Evolutionary conservation across 176 grass and related monocot genomes (phyloP), one percentile per base, ranked within the genome.

Genomic region (Hordeum vulgare): DNA sequence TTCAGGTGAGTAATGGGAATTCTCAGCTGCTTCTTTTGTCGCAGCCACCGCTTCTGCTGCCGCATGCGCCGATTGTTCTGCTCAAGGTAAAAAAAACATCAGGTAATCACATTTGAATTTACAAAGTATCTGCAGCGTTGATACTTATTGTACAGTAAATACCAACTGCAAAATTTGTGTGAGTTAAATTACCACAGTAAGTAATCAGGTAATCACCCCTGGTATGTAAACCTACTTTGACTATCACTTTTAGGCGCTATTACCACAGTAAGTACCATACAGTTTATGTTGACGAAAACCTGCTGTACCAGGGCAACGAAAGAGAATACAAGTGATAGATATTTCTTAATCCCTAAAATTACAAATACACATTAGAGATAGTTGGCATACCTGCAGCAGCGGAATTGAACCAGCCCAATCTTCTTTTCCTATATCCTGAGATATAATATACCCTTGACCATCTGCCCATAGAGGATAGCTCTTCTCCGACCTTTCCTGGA

Each of bases 371-470:
- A 36, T 34, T 31, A 68, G 14, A 12, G 3, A 61, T 37, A n/a
- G 37, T 68, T 80, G 34, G 2, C 36, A 78, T 92, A 97, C 95
- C 95, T 97, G 94, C 61, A 97, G 69, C 35, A 36, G 35, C 6
- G 94, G 63, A 91, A 64, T 21, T 63, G 35, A 36, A 36, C 35
- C 61, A 71, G 88, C 88, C 83, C 86, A 89, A 29, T 94, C 82
- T 53, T 89, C 78, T 72, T 88, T 86, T 23, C 88, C 92, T 81
- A 93, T 94, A 81, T 94, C 93, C 64, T 60, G 67, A 44, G 90
- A 94, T 20, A 98, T 84, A 51, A 94, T 89, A 76, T 94, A 94
- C 56, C 90, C 95, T n/a, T 86, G 95, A 71, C 95, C 95, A 91
- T 94, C 90, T 58, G 95, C 90, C 34, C 5, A 35, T 35, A 5